Percentiles rank a stretch among this genome's conserved stretches.
These are phyloP conservation scores for Backusella circina DNA, from an alignment of 192 early-diverging fungal species.

Conservation along the genomic window DNA sequence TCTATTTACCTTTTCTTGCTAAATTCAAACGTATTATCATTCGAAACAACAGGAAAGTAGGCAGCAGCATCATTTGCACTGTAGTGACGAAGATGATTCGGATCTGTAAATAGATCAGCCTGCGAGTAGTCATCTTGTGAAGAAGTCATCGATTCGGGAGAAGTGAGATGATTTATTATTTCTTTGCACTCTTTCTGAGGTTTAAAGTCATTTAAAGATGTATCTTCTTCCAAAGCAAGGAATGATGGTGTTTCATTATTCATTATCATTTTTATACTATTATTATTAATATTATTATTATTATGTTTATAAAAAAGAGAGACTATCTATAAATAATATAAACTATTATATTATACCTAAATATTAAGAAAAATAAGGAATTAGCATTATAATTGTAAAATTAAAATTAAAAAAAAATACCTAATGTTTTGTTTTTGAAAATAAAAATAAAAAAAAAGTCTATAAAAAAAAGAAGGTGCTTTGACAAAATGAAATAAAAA, in stretches of 20 bases:
- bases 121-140: neutral
- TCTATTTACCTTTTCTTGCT: neutral
- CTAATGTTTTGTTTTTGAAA: neutral
- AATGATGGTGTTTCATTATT: neutral
- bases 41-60: neutral
- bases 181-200: neutral
- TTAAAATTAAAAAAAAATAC: neutral
- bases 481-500: neutral
- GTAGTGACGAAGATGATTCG: neutral
- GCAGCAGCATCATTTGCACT: constrained; percentile 8
- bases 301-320: neutral
- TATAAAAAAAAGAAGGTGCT: neutral
- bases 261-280: constrained; percentile 4
- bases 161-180: neutral
- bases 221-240: neutral
- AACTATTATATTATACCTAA: neutral
- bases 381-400: neutral
- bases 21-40: neutral
- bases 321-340: neutral
- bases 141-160: neutral
- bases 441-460: neutral
- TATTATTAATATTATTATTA: neutral
- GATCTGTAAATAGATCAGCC: neutral
- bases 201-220: neutral
- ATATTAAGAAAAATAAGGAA: neutral